Evolutionary conservation across 495 filamentous ascomycete genomes (phyloP).

Genomic region (Lophiostoma macrostomum): DNA sequence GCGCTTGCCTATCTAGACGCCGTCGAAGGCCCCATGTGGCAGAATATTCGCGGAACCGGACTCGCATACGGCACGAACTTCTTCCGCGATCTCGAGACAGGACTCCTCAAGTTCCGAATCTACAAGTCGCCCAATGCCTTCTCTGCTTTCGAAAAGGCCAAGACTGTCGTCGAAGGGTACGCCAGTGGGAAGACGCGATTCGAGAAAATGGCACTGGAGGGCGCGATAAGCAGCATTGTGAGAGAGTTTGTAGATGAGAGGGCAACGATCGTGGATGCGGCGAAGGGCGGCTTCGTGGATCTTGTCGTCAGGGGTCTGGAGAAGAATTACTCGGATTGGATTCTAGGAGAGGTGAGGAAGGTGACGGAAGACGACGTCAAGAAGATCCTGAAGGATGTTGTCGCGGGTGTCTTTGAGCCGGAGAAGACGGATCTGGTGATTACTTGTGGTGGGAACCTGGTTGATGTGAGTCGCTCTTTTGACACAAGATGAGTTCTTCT

Average conservation of each 20-base stretch:
- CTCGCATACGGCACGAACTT: slow-evolving; percentile 86
- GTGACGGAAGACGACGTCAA: slow-evolving; percentile 77
- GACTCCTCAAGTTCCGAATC: slow-evolving; percentile 74
- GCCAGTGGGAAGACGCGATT: slow-evolving; percentile 61
- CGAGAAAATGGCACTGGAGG: slow-evolving; percentile 80
- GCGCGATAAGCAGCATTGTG: slow-evolving; percentile 84
- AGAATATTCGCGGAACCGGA: slow-evolving; percentile 83
- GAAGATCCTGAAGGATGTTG: slow-evolving; percentile 65
- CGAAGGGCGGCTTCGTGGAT: slow-evolving; percentile 74
- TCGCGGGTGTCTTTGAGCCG: slow-evolving; percentile 75
- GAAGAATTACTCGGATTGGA: slow-evolving; percentile 72
- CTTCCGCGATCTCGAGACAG: slow-evolving; percentile 67
- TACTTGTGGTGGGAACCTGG: slow-evolving; percentile 82
- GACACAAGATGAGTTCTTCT: neutral
- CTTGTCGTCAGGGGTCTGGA: slow-evolving; percentile 73
- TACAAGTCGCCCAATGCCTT: slow-evolving; percentile 87
- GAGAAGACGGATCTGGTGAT: slow-evolving; percentile 77
- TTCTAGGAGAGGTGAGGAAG: slow-evolving; percentile 71
- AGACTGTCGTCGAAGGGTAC: slow-evolving; percentile 68
- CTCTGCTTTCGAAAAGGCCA: slow-evolving; percentile 77
- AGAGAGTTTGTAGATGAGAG: slow-evolving; percentile 82
- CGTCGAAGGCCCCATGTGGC: slow-evolving; percentile 92
- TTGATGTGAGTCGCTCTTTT: slow-evolving; percentile 60
- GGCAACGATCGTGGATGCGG: slow-evolving; percentile 74
- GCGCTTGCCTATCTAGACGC: slow-evolving; percentile 87